Base-by-base conservation (phyloP, 176 grass and related monocot genomes). In the Neostapfia colusana region DNA sequence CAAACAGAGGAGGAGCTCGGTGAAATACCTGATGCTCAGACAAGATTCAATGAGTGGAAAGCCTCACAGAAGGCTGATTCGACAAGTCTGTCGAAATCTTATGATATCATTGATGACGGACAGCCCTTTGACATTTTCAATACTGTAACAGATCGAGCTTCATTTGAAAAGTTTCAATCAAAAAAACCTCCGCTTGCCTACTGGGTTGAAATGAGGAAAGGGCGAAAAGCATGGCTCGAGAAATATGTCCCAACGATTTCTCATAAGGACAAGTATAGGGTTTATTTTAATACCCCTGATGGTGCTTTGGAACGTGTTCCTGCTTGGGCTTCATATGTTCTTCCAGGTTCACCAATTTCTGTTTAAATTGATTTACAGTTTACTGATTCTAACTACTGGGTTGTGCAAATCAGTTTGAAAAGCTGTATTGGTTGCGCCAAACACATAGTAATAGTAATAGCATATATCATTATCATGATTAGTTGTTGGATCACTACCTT, bases 271-370 rank as follows among this genome's bases (percentile, higher is more conserved):
- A 90, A 76, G 87, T 97, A 97, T 69, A 84, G 81, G 63, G 68
- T 97, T 97, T 97, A 97, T 85, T 97, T 97, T 59, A 97, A 93
- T 51, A 97, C 94, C 73, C 84, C 91, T 89, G 90, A 97, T 60
- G 94, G 94, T 72, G 91, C 84, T 73, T 83, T 97, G 64, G 94
- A 97, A 67, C 86, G 91, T 63, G 72, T 97, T 74, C 91, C 94
- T 61, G 86, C 91, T 89, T 97, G 94, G 94, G 91, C 94, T 83
- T 85, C 94, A 55, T 97, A 93, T 89, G 91, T 93, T 85, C 75
- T 91, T 83, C 86, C 94, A 85, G 93, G 93, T 97, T 83, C 40
- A 21, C n/a, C 31, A 66, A 59, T n/a, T 53, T 75, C 58, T 80
- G n/a, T 53, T 14, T 85, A 28, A 24, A 39, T 31, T 80, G 15